These are phyloP conservation scores for Lophiotrema nucula DNA, from an alignment of 495 filamentous ascomycete species.

Conservation along the genomic window DNA sequence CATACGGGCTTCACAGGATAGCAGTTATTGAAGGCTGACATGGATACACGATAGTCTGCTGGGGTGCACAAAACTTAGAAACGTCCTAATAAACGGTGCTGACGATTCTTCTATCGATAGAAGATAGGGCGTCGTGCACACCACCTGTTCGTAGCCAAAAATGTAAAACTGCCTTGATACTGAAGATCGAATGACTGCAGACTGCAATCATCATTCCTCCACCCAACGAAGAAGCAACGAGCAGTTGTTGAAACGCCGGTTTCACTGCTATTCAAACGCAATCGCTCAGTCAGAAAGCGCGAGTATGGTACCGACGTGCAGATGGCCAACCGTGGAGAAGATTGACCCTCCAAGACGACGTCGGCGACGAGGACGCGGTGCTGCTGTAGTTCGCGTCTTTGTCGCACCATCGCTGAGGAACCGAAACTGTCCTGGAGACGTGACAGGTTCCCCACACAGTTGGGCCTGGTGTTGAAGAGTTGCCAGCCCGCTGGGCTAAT, in stretches of 20 bases:
- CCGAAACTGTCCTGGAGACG: neutral
- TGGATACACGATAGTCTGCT: constrained; percentile 8
- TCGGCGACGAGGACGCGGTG: constrained; percentile 6
- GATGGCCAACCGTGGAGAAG: constrained; percentile 13
- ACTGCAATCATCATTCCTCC: neutral
- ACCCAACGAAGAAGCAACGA: neutral
- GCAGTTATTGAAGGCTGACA: constrained; percentile 25
- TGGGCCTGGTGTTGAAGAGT: neutral
- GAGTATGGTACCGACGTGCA: neutral
- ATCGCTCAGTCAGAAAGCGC: neutral
- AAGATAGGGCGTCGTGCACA: neutral
- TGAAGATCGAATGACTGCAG: neutral
- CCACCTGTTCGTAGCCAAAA: constrained; percentile 2
- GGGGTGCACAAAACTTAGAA: constrained; percentile 17
- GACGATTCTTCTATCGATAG: constrained; percentile 26
- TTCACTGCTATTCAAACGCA: neutral
- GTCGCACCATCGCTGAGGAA: constrained; percentile 22
- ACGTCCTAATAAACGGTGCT: constrained; percentile 8
- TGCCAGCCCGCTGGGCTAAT: constrained; percentile 25
- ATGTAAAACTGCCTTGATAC: constrained; percentile 12
- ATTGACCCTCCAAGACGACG: constrained; percentile 9
- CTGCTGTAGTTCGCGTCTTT: constrained; percentile 13
- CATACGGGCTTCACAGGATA: constrained; percentile 15
- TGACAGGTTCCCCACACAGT: constrained; percentile 8
- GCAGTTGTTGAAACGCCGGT: neutral